Evolutionary conservation across 2,329 filamentous ascomycete genomes (phyloP), one percentile per base, ranked within the genome.

Genomic region (Falciphora oryzae): DNA sequence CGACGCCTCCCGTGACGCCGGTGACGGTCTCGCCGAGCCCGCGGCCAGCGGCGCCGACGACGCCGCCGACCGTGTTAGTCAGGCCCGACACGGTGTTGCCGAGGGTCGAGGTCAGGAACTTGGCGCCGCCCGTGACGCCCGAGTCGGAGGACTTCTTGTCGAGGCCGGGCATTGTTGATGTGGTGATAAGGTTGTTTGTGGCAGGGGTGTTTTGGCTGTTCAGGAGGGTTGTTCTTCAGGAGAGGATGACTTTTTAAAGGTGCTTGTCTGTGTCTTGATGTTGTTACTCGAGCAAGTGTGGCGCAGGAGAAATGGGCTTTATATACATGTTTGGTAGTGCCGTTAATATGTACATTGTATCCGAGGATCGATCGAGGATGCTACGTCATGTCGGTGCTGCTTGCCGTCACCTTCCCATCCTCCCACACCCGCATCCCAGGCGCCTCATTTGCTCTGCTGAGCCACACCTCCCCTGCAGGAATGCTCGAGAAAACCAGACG

Each of bases 1-100:
- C 84, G 13, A 78, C 72, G n/a, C 78, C 80, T 16, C 85, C 85
- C 0, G 84, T 83, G 4, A 80, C 80, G 63, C 78, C 77, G 13
- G 73, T 83, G 67, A 87, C 77, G 3, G 84, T 87, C 71, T 85
- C 77, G 53, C 84, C 83, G 2, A 88, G 61, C 7, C 85, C 85
- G 14, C 83, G 79, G n/a, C 81, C 80, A 1, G 82, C 83, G 0
- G 84, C 84, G 62, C 84, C 73, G 2, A 74, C 64, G 25, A 75
- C 68, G 50, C 73, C 73, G 44, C 73, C 73, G 4, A 73, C 70
- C 2, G 73, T 75, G 68, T 74, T 73, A 44, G 72, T 69, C 38
- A 75, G 62, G 7, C 73, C 72, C 11, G 71, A 71, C 38, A 72
- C 69, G 0, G 73, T 75, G 67, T 73, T 73, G 35, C 73, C 73